These are phyloP conservation scores for Leccinum olivaceopallidum DNA, from an alignment of 768 basidiomycete genomes.

Conservation along the genomic window DNA sequence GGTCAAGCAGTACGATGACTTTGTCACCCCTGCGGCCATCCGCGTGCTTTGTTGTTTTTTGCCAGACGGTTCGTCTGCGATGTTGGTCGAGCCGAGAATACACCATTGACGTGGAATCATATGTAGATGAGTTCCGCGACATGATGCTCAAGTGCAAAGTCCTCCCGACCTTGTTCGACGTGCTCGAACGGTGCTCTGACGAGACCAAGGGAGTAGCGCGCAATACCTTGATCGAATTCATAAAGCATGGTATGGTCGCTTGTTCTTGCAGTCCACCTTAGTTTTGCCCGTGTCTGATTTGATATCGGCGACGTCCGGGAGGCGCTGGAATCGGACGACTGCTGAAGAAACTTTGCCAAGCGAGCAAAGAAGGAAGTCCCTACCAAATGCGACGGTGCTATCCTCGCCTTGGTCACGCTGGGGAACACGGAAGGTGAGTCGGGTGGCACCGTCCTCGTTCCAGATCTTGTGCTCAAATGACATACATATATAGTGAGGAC, in stretches of 20 bases:
- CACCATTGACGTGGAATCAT: slow-evolving; percentile 1
- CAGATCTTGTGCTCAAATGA: neutral
- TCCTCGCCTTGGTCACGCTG: slow-evolving; percentile 18
- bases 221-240: slow-evolving; percentile 17
- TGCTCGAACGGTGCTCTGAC: slow-evolving; percentile 22
- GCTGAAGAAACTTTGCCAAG: slow-evolving; percentile 18
- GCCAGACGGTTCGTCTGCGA: slow-evolving; percentile 18
- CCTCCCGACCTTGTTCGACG: slow-evolving; percentile 19
- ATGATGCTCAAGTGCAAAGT: slow-evolving; percentile 19
- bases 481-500: neutral
- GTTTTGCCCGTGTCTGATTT: neutral
- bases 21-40: slow-evolving; percentile 29
- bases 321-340: slow-evolving; percentile 6
- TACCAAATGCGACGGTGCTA: slow-evolving; percentile 19
- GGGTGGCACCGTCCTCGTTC: neutral
- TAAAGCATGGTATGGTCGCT: slow-evolving; percentile 16
- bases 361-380: slow-evolving; percentile 8
- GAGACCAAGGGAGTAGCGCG: slow-evolving; percentile 19
- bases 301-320: slow-evolving; percentile 1
- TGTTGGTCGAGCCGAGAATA: neutral
- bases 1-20: slow-evolving; percentile 26
- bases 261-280: neutral
- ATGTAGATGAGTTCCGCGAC: slow-evolving; percentile 20
- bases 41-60: slow-evolving; percentile 27
- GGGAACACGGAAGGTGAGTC: slow-evolving; percentile 12